Base-by-base conservation (phyloP, 345 rosid genomes). In the Salix suchowensis region DNA sequence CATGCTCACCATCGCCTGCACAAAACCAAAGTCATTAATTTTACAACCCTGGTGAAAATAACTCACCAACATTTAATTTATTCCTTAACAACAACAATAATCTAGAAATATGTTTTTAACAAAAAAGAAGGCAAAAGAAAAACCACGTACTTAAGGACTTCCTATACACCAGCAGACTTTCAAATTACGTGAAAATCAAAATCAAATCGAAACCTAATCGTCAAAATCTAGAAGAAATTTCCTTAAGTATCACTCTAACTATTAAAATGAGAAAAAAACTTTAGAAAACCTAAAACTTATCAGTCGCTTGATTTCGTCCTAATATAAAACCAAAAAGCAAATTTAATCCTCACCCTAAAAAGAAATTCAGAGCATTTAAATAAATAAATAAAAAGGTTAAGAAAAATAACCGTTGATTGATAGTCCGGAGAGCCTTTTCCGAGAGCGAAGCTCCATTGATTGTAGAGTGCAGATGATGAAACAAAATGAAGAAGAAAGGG, bases 371-470 rank as follows among this genome's bases (percentile, higher is more conserved):
- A 70, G 16, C 19, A 70, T 6, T 15, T 5, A 30, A 48, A 13
- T 14, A 50, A 14, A 4, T 34, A 34, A 14, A 4, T 34, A 34
- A 5, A 13, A 50, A 52, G 39, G 24, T 6, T 26, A 42, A 50
- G 52, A 40, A 70, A 32, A 71, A 21, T 46, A 46, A 74, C 74
- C 70, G 30, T 23, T 23, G 70, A 10, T 42, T 5, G 54, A 62
- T 37, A 23, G 68, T 24, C 46, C 65, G 39, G 7, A 19, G 55
- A 79, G 69, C 6, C n/a, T n/a, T 68, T 15, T 61, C 24, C 77
- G 77, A 46, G 77, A 73, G 44, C 81, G 81, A 26, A 79, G 81
- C 28, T 61, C 65, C 81, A 79, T 79, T 68, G 15, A 12, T 11
- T 8, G 30, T 64, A 37, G 18, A 64, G 11, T 28, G 30, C 6